A percentile compares a stretch with the other conserved stretches of the same genome.
phyloP scores from a whole-genome alignment of 352 stramenopile species.

The Poterioochromonas sp. region DNA sequence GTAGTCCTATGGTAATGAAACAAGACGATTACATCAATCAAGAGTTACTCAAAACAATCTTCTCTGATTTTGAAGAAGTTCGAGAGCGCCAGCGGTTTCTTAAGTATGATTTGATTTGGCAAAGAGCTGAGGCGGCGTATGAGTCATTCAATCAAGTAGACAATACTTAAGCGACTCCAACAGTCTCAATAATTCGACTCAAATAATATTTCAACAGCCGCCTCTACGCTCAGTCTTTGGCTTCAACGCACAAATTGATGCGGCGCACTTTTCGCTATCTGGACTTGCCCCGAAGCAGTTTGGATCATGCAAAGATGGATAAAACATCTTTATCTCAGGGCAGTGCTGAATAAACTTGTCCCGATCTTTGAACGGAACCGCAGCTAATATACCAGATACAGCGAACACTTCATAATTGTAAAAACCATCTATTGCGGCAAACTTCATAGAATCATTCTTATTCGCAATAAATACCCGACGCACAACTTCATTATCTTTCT shows the following conservation, averaged over 20 bases:
- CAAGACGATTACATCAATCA: conserved; percentile 1
- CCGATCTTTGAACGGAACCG: background rate
- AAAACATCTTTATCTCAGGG: conserved; percentile 31
- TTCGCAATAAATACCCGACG: background rate
- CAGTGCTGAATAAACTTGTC: background rate
- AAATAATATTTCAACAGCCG: conserved; percentile 9
- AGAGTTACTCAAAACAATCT: background rate
- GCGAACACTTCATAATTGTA: background rate
- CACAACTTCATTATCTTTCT: background rate
- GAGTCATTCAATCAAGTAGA: no score
- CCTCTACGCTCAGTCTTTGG: background rate
- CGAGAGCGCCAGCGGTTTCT: conserved; percentile 10
- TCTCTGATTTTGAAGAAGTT: conserved; percentile 28
- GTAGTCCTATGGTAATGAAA: background rate
- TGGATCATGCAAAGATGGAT: conserved; percentile 16
- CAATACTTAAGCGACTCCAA: no score
- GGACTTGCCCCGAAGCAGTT: conserved; percentile 9
- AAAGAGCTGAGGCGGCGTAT: conserved; percentile 18
- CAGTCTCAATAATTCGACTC: no score
- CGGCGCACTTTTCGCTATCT: conserved; percentile 1
- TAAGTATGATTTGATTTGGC: conserved; percentile 21
- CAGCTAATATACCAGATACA: background rate
- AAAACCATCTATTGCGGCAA: background rate
- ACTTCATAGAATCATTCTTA: background rate
- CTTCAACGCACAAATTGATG: conserved; percentile 20